Conservation (phyloP, 306 rosid genomes). For the Trifolium repens region DNA sequence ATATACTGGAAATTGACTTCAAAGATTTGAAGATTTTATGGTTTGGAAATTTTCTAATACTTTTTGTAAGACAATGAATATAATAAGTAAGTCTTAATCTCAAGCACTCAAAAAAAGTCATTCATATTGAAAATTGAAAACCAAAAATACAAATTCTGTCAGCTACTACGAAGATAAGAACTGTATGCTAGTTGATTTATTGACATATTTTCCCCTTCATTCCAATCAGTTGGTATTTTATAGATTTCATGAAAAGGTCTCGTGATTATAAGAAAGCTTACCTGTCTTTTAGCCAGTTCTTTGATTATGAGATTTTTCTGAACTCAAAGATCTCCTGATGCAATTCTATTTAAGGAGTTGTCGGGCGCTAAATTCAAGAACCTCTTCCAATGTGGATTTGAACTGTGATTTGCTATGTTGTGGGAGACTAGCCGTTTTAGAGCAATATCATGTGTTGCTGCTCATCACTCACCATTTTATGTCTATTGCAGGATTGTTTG, state of each 20-base stretch:
- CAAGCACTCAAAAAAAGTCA: background rate
- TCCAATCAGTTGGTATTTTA: background rate
- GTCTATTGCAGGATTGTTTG: slow-evolving; percentile 70
- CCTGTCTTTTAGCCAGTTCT: background rate
- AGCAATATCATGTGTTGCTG: background rate
- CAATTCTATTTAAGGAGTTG: background rate
- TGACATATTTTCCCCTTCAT: background rate
- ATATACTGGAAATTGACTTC: background rate
- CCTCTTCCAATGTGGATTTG: background rate
- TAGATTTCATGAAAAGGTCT: background rate
- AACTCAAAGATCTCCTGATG: background rate
- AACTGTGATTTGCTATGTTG: background rate
- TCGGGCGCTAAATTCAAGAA: background rate
- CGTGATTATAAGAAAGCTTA: slow-evolving; percentile 10
- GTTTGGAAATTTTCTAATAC: background rate
- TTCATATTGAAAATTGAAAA: background rate
- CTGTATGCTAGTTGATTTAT: background rate
- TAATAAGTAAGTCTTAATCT: background rate
- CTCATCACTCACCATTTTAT: slow-evolving; percentile 34
- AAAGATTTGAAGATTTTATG: background rate
- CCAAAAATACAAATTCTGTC: background rate
- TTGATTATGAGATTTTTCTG: background rate
- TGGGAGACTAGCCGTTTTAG: background rate
- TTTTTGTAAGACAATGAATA: background rate
- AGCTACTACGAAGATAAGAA: background rate